Base-by-base conservation (phyloP, 768 basidiomycete species). In the Coprinopsis marcescibilis region DNA sequence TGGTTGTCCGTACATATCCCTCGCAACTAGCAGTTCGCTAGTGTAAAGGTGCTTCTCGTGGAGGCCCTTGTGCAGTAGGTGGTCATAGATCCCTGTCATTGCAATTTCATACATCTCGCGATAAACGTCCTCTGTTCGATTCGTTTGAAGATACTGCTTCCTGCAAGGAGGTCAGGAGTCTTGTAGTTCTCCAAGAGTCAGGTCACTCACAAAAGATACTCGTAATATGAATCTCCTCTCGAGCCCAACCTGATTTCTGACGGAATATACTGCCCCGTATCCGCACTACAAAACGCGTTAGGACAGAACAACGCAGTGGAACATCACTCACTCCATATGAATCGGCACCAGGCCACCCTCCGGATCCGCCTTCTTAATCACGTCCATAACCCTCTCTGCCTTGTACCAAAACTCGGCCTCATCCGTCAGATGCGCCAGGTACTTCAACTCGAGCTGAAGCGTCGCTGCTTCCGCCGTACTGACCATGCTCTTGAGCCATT, bases 171-270 rank as follows among this genome's bases (percentile, higher is more conserved):
- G 19, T 6, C 3, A 41, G 15, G 36, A 6, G 17, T 30, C 2
- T 4, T 6, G 24, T 17, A 23, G 8, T n/a, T n/a, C n/a, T n/a
- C 15, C 29, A n/a, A 24, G 36, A 35, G 26, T 25, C 20, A 10
- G 38, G 14, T 17, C 15, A 43, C 72, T 67, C 51, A 88, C 85
- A 93, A 58, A 13, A 92, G 65, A 59, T 94, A 92, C 62, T 95
- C 94, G 59, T 96, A 98, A 66, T 83, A 97, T 2, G 89, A 92
- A 62, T 98, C 94, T 24, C 85, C 94, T 34, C 92, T 76, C 26
- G 92, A 92, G 21, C 94, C 94, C 17, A 98, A 76, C 11, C 93
- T 81, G 52, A 98, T 87, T 14, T 85, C 77, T 11, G 86, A 81
- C 20, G 78, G 65, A 15, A 81, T 62, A 50, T 70, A 78, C 48